Evolutionary conservation across 2,329 filamentous ascomycete genomes (phyloP), one percentile per base, ranked within the genome.

Genomic region (Phaeophleospora eucalypticola): DNA sequence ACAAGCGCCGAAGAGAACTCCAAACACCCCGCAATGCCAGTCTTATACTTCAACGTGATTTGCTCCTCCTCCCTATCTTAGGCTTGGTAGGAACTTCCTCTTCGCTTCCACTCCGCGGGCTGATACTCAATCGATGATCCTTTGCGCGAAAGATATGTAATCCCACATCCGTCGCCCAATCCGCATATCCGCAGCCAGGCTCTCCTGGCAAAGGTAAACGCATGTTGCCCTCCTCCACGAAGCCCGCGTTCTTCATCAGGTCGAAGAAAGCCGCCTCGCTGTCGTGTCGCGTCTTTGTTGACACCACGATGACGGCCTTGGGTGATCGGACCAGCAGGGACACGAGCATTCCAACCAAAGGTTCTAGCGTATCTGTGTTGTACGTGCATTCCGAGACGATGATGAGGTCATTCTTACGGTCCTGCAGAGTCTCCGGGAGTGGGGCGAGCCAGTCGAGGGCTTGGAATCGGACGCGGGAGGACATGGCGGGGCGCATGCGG

Each of bases 321-420:
- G 78, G 76, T 4, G 75, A 79, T 21, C 61, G 62, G 15, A 64
- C 59, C 35, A 74, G 65, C 40, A 85, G 64, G 8, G 65, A 68
- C 17, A 61, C 57, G 8, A 87, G 66, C 1, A 81, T 82, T 20
- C 68, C 66, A 6, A 87, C 82, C 32, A 87, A 68, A 18, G 79
- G 74, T 2, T 81, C 79, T 42, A 83, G 76, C 49, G 80, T 84
- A 57, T 85, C 82, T 14, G 77, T 71, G 62, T 87, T 87, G 67
- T 88, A 88, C 1, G 83, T 87, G 65, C 84, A 87, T 62, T 88
- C 84, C 2, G 82, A 81, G 1, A 86, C 77, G 3, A 86, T 62
- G 17, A 87, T 72, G 27, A 87, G 59, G 61, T 85, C 78, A 57
- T 80, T 73, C 9, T 73, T 63, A 32, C 70, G 61, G 3, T 63